Evolutionary conservation across 331 rosid species (phyloP), one percentile per base, ranked within the genome.

Genomic region (Rosa hybrid): DNA sequence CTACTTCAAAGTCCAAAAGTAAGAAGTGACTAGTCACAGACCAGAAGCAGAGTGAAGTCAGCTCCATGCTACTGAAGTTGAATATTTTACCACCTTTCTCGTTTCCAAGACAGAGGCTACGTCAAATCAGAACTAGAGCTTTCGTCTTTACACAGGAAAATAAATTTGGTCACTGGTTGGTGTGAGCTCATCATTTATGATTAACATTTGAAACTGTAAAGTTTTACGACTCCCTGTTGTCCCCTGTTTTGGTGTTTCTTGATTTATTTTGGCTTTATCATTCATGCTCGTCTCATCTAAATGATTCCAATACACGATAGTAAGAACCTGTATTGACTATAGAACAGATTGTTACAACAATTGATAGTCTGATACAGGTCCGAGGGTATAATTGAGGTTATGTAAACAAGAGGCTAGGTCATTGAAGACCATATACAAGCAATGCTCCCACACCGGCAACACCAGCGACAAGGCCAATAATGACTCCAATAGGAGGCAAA

Each of bases 381-480:
- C 9, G 45, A 65, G n/a, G 42, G 71, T 14, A 27, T 7, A 4
- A 1, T 2, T 17, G 71, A 65, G 71, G 71, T 12, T 25, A 62
- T 34, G 12, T 1, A 16, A 64, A 64, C 12, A 64, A 64, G 45
- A 34, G 21, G 46, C 69, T 64, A 64, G 71, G 21, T 90, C 87
- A 96, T 85, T 96, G 99, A 87, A 96, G 98, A 76, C 98, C 98
- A 88, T 88, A 96, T 39, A 93, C 87, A 89, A 96, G 99, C 92
- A 96, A 84, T 39, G 99, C 98, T 73, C 93, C 98, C 42, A 93
- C 94, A 20, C 84, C 99, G 80, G 90, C 97, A 48, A 96, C 5
- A 60, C 99, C 99, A 78, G 87, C 97, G 42, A 90, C 39, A 14
- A 91, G 87, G 64, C 97, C 99, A 85, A 94, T 80, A 74, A 96